Base-by-base conservation (phyloP, 1,284 basidiomycete species). In the Neonothopanus nambi region DNA sequence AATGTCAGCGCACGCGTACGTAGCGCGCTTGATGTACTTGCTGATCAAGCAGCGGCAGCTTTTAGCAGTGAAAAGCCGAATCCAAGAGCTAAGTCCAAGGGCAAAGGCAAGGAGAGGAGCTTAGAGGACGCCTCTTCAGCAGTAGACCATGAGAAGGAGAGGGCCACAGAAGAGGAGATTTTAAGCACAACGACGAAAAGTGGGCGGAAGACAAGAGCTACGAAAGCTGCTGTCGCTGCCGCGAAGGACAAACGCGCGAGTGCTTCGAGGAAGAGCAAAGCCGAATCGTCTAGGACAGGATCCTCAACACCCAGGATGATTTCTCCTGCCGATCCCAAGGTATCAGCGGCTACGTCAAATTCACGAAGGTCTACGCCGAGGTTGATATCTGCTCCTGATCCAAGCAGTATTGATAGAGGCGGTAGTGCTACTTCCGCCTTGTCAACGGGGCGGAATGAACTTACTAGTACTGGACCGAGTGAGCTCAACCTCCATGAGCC, bases 41-140 rank as follows among this genome's bases (percentile, higher is more conserved):
- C 87, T 7, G 85, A 89, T 61, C 84, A 89, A 64, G 85, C 85
- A 2, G 84, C 83, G 8, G 70, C 54, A 15, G 73, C 66, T 12
- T 39, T 36, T 15, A 28, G 53, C 42, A 45, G 45, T 30, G 18
- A 30, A 17, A 38, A 51, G n/a, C 18, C 26, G 12, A 18, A 59
- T 41, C 42, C 20, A 55, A 59, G 48, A 59, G 52, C 12, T 61
- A 64, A 49, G 61, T 59, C 18, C 44, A 55, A 59, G 45, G 61
- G 58, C 12, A 67, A 65, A 47, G 64, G 56, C 40, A 61, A 56
- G 51, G 59, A 42, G 38, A 43, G 37, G 44, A 57, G 17, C 20
- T 43, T 53, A 37, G 36, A 26, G 41, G 48, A 21, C 18, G 45
- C 48, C 11, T 49, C 17, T 3, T 15, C n/a, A 44, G 40, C 12